These are phyloP conservation scores for Eudorina sp. DNA, from an alignment of 139 green algal genomes.

Conservation along the genomic window DNA sequence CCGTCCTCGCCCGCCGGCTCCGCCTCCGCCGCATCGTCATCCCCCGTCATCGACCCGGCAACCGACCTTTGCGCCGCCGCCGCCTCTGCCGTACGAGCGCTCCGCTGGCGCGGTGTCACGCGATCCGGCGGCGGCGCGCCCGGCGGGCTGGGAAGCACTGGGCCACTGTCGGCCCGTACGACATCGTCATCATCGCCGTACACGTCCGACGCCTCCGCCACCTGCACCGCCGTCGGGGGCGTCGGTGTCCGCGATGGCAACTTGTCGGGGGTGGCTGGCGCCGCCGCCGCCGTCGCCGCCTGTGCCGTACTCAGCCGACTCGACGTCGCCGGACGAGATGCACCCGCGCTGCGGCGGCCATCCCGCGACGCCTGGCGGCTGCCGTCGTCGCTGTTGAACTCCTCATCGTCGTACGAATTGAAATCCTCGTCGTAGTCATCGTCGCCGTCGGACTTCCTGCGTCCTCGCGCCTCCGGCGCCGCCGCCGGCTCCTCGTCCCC, in stretches of 20 bases:
- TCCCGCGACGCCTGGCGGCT: neutral
- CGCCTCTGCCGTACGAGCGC: neutral
- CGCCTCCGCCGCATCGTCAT: neutral
- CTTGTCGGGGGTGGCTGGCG: neutral
- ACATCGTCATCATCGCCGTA: neutral
- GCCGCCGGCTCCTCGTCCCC: neutral
- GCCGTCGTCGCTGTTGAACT: neutral
- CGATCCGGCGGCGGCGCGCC: neutral
- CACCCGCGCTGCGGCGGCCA: neutral
- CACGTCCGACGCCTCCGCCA: neutral
- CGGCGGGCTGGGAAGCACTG: neutral
- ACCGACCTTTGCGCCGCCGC: neutral
- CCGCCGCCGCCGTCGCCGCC: neutral
- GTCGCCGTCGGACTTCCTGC: neutral
- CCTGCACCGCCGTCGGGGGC: neutral
- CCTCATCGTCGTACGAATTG: conserved; percentile 1
- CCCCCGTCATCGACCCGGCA: neutral
- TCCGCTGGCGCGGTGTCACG: neutral
- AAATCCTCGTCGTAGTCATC: conserved; percentile 22
- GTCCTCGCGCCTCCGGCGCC: neutral
- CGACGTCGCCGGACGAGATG: neutral
- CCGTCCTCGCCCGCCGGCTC: neutral
- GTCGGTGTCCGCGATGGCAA: neutral
- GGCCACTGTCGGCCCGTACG: too few relatives aligned
- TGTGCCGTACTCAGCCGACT: neutral